Evolutionary conservation across 805 yeast species (phyloP), one percentile per base, ranked within the genome.

Genomic region (Vanderwaltozyma verrucispora): DNA sequence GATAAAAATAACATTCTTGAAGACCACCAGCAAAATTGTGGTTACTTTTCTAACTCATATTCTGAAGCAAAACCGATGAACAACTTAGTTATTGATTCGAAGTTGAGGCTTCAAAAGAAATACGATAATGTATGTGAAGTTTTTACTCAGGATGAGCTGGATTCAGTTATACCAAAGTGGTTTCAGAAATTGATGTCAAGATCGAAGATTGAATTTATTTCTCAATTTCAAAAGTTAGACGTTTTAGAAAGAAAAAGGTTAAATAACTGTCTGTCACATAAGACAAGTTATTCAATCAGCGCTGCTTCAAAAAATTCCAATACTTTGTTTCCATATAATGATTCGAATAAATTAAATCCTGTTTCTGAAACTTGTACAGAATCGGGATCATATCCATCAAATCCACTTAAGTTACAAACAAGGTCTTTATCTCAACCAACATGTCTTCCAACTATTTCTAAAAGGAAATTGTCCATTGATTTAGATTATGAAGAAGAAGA

Each of bases 221-320:
- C 73, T 20, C 66, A 76, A 44, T 88, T 86, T 56, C 71, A 73
- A 45, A 61, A 61, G 33, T 63, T 88, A 32, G 95, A 89, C 60
- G 60, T 71, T 32, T 67, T 72, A 21, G 96, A 88, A 54, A 75
- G 75, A 44, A 68, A 67, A 14, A 65, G 96, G 30, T 65, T 87
- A 40, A 74, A 76, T 24, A 43, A 47, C 19, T 37, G 39, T 14
- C n/a, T 23, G 13, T 5, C 14, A 7, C 29, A 37, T 17, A 28
- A n/a, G 17, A 10, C n/a, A 17, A 17, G 23, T 16, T 15, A 32
- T 32, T 24, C 21, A 8, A 20, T 20, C 3, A 18, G 4, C 11
- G 18, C 5, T 7, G 3, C 8, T 8, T 5, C 32, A 8, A 30
- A 30, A 7, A 28, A 12, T 28, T 21, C 23, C 6, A 21, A 21